Base-by-base conservation (phyloP, 1,284 basidiomycete genomes). In the Pyrrhoderma noxium region DNA sequence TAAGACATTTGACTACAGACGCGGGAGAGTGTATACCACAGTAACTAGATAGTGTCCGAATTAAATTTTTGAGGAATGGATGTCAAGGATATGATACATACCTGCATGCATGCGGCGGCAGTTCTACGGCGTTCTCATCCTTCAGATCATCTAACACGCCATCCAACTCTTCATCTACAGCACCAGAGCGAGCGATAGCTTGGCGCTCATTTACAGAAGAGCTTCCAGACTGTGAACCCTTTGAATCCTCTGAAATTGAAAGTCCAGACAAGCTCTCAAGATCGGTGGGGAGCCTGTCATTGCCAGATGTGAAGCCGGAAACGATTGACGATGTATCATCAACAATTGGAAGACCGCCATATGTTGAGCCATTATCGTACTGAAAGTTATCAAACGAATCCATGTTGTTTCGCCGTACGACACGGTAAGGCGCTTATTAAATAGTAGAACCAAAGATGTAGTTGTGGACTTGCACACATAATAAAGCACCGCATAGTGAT, bases 1-100 rank as follows among this genome's bases (percentile, higher is more conserved):
- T 71, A 31, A 98, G 76, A 63, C 96, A 99, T 70, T 96, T 95
- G 56, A 99, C 95, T 14, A 99, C 96, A 48, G 92, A 95, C 3
- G 93, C 87, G 1, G 95, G 93, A 51, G 92, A 95, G 68, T 98
- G 94, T 47, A 99, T 96, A n/a, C 95, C 95, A 63, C 95, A 99
- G 65, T 99, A 99, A 64, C 93, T 95, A 57, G 40, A 49, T 52
- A 58, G 45, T 34, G 16, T 41, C 52, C 57, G 48, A 47, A 49
- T 59, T 56, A 52, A 45, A 27, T 53, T 27, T 49, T 50, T 47
- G 43, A 40, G 41, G 44, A 8, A 27, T 35, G 9, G 41, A 54
- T n/a, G 40, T 41, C 8, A 54, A 19, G 44, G 40, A 37, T 22
- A 54, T 49, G 19, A 40, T 37, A 31, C 84, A 61, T 56, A 93